Evolutionary conservation across 495 filamentous ascomycete genomes (phyloP).

Genomic region (Melanomma pulvis-pyrius): DNA sequence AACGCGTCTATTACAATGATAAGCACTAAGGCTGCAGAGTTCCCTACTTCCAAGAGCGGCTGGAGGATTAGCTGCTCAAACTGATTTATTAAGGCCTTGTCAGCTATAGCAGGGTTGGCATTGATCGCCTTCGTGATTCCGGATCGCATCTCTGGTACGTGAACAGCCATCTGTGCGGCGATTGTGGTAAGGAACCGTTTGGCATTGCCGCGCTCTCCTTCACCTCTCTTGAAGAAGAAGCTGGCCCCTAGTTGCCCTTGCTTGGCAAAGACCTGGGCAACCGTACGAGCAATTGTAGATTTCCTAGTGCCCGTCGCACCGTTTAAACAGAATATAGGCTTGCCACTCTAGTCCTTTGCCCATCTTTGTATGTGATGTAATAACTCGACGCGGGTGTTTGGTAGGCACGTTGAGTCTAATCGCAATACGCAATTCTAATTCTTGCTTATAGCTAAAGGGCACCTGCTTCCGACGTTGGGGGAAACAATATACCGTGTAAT

Average conservation of each 20-base stretch:
- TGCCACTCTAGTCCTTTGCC: conserved; percentile 11
- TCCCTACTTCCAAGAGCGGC: conserved; percentile 17
- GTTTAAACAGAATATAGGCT: conserved; percentile 43
- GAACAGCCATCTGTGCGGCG: conserved; percentile 14
- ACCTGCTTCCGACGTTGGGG: too few relatives aligned
- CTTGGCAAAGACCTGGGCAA: conserved; percentile 12
- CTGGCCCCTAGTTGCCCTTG: background rate
- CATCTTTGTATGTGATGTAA: conserved; percentile 29
- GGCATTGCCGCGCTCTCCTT: conserved; percentile 30
- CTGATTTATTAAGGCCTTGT: conserved; percentile 26
- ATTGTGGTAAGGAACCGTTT: conserved; percentile 34
- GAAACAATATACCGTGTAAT: too few relatives aligned
- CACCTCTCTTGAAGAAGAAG: conserved; percentile 30
- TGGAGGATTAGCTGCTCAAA: conserved; percentile 26
- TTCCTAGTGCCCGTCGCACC: too few relatives aligned
- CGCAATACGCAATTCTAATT: too few relatives aligned
- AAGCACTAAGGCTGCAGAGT: background rate
- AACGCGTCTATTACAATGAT: conserved; percentile 44
- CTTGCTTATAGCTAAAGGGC: too few relatives aligned
- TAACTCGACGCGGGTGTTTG: conserved; percentile 28
- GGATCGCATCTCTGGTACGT: conserved; percentile 15
- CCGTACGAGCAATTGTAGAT: conserved; percentile 7
- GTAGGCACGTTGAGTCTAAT: conserved; percentile 30
- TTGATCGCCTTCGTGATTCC: conserved; percentile 21
- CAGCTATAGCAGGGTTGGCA: conserved; percentile 20